phyloP scores from a whole-genome alignment of 2,329 filamentous ascomycete species.

The Xylariaceae sp. region DNA sequence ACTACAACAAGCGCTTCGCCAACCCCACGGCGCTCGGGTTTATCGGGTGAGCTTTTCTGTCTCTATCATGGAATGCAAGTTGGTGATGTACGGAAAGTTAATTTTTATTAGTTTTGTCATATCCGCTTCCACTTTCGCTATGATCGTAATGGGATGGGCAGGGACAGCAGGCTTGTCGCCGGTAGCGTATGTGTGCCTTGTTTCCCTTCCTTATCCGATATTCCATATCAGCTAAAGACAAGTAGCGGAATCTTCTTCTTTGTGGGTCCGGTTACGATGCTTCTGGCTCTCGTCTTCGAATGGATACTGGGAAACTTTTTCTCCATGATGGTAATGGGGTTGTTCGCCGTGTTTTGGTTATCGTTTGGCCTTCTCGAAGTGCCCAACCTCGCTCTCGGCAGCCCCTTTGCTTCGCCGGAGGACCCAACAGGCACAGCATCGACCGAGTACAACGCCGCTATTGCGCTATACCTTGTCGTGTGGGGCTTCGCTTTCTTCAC shows the following conservation, averaged over 20 bases:
- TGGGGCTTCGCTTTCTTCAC: slow-evolving; percentile 61
- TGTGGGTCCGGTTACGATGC: slow-evolving; percentile 55
- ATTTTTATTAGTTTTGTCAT: slow-evolving; percentile 44
- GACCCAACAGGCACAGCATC: slow-evolving; percentile 53
- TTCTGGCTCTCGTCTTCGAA: slow-evolving; percentile 57
- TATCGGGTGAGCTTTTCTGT: slow-evolving; percentile 42
- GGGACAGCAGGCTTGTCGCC: slow-evolving; percentile 44
- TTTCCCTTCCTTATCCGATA: neutral
- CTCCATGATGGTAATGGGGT: slow-evolving; percentile 59
- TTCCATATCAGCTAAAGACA: slow-evolving; percentile 2
- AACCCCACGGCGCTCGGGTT: slow-evolving; percentile 48
- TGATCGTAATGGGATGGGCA: slow-evolving; percentile 48
- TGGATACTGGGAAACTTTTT: slow-evolving; percentile 61
- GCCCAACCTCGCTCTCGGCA: slow-evolving; percentile 54
- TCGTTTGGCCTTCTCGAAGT: slow-evolving; percentile 60
- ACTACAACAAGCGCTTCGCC: slow-evolving; percentile 46
- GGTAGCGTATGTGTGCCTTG: slow-evolving; percentile 41
- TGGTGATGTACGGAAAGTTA: neutral
- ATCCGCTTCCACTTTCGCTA: slow-evolving; percentile 46
- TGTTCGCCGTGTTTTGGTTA: slow-evolving; percentile 58
- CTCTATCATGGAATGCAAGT: neutral
- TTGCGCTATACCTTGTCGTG: slow-evolving; percentile 57
- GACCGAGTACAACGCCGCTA: slow-evolving; percentile 55
- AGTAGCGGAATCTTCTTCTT: slow-evolving; percentile 48
- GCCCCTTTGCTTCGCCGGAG: slow-evolving; percentile 50